phyloP scores from a whole-genome alignment of 1,139 yeast species.

The Suhomyces bribrorum region DNA sequence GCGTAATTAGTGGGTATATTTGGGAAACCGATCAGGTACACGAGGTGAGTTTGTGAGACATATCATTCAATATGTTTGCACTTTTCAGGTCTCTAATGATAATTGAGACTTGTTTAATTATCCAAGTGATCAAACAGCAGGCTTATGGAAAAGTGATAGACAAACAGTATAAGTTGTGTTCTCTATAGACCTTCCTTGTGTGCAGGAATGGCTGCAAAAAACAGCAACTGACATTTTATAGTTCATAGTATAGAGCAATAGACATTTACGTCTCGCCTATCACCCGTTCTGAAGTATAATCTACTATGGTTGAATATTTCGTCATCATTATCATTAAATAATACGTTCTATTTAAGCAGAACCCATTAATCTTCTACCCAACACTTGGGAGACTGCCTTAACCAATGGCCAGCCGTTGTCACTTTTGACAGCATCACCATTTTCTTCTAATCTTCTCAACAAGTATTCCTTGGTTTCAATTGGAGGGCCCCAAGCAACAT shows the following conservation, averaged over 20 bases:
- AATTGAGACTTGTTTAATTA: no score
- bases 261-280: no score
- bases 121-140: no score
- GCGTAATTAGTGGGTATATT: conserved; percentile 46
- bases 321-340: conserved; percentile 1
- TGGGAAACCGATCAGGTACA: conserved; percentile 9
- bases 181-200: no score
- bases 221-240: no score
- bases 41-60: not conserved
- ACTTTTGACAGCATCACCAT: conserved; percentile 90
- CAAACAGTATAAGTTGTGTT: no score
- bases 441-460: conserved; percentile 90
- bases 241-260: no score
- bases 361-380: conserved; percentile 42
- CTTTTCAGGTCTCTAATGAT: no score
- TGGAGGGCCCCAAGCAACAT: conserved; percentile 99
- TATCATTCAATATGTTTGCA: no score
- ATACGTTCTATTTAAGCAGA: conserved; percentile 10
- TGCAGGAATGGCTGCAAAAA: no score
- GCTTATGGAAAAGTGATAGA: no score
- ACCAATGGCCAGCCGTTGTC: conserved; percentile 84
- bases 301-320: not conserved
- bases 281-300: no score
- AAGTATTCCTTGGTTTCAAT: conserved; percentile 89
- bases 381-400: conserved; percentile 52